These are phyloP conservation scores for Fragaria nilgerrensis DNA, from an alignment of 306 rosid species.

Conservation along the genomic window DNA sequence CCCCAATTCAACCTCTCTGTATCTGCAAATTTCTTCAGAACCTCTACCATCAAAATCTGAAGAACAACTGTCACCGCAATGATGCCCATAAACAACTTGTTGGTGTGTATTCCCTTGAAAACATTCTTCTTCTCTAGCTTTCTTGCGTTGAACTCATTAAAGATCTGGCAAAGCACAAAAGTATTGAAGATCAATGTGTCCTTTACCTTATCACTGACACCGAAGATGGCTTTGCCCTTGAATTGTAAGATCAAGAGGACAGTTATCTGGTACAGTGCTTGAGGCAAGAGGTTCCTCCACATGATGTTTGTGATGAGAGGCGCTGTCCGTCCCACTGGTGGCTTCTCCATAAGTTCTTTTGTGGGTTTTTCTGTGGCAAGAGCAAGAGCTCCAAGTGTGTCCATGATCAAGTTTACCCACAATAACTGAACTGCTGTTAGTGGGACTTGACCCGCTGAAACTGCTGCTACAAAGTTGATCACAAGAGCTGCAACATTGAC, in stretches of 20 bases:
- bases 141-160: conserved; percentile 44
- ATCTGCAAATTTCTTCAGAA: conserved; percentile 37
- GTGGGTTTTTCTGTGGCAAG: conserved; percentile 41
- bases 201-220: conserved; percentile 26
- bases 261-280: conserved; percentile 30
- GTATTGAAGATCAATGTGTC: conserved; percentile 40
- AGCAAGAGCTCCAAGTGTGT: conserved; percentile 40
- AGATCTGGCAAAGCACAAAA: conserved; percentile 39
- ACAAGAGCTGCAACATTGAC: conserved; percentile 35
- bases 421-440: conserved; percentile 32
- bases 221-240: conserved; percentile 24
- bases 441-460: conserved; percentile 32
- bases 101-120: conserved; percentile 36
- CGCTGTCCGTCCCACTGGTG: conserved; percentile 30
- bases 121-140: conserved; percentile 39
- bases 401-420: conserved; percentile 46
- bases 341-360: conserved; percentile 26
- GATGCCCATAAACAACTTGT: conserved; percentile 36
- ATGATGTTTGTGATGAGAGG: conserved; percentile 41
- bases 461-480: conserved; percentile 37
- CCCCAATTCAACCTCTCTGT: conserved; percentile 36
- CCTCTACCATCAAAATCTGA: conserved; percentile 40
- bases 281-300: conserved; percentile 42
- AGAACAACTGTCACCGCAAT: conserved; percentile 28
- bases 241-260: conserved; percentile 31